A percentile compares a stretch with the other conserved stretches of the same genome.
Evolutionary conservation across 176 grass and related monocot species (phyloP).

Genomic region (Rhynchospora pubera): DNA sequence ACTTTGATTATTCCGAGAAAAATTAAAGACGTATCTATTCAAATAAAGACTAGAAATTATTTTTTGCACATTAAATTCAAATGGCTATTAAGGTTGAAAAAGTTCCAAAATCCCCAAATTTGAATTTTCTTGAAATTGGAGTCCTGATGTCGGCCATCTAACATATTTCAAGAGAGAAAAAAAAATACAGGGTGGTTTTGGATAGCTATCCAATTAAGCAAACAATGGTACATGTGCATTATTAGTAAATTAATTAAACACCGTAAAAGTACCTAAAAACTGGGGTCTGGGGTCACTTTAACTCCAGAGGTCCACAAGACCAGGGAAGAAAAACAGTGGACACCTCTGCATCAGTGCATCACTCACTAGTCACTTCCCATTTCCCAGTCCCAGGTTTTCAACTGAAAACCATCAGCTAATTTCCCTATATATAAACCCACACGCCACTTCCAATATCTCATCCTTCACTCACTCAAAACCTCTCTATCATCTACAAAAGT

Average conservation of each 20-base stretch:
- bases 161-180: neutral
- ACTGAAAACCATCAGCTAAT: conserved; percentile 20
- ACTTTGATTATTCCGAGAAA: neutral
- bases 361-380: neutral
- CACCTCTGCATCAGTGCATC: too few species aligned
- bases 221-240: neutral
- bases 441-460: too few species aligned
- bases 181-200: conserved; percentile 7
- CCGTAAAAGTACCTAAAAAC: neutral
- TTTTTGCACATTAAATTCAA: neutral
- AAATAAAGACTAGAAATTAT: neutral
- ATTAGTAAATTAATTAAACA: neutral
- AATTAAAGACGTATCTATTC: neutral
- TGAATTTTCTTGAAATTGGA: too few species aligned
- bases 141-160: neutral
- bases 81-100: neutral
- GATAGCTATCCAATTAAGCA: neutral
- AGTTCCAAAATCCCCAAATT: neutral
- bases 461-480: neutral
- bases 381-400: conserved; percentile 12
- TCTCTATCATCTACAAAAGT: neutral
- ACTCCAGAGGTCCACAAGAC: too few species aligned
- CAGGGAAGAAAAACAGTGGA: neutral
- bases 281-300: neutral
- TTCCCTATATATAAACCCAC: conserved; percentile 13